Evolutionary conservation across 345 rosid species (phyloP).

Genomic region (Physaria fendleri): DNA sequence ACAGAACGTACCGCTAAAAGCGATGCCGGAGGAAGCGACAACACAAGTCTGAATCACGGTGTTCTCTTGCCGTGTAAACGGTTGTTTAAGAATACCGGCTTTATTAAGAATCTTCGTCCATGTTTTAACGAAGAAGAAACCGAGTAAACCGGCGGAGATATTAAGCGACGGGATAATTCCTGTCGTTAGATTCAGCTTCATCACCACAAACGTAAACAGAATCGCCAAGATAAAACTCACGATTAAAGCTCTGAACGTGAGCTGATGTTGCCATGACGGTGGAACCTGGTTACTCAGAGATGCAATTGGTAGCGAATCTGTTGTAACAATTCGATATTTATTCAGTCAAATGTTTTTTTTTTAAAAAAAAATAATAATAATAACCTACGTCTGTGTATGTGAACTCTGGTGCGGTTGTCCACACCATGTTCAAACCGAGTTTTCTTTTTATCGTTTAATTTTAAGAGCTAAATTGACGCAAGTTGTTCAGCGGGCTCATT

Average conservation of each 20-base stretch:
- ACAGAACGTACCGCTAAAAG: conserved; percentile 70
- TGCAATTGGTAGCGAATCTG: background rate
- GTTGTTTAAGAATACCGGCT: conserved; percentile 38
- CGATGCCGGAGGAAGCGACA: conserved; percentile 80
- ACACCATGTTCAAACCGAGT: too few relatives aligned
- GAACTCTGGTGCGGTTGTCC: too few relatives aligned
- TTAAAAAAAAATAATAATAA: too few relatives aligned
- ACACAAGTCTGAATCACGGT: conserved; percentile 85
- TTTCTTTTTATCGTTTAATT: too few relatives aligned
- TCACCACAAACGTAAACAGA: conserved; percentile 61
- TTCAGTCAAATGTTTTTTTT: too few relatives aligned
- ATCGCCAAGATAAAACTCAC: conserved; percentile 54
- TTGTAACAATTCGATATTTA: too few relatives aligned
- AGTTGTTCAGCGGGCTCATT: too few relatives aligned
- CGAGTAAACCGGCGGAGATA: conserved; percentile 71
- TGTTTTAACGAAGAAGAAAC: conserved; percentile 63
- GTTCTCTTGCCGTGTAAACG: conserved; percentile 78
- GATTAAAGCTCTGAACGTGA: conserved; percentile 52
- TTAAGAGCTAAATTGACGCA: too few relatives aligned
- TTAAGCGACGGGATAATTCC: conserved; percentile 78
- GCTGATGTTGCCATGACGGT: conserved; percentile 59
- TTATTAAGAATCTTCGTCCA: conserved; percentile 53
- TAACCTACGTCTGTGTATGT: too few relatives aligned
- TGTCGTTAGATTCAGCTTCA: conserved; percentile 65
- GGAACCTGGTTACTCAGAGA: conserved; percentile 34